Evolutionary conservation across 768 basidiomycete genomes (phyloP).

Genomic region (Tremella yokohamensis): DNA sequence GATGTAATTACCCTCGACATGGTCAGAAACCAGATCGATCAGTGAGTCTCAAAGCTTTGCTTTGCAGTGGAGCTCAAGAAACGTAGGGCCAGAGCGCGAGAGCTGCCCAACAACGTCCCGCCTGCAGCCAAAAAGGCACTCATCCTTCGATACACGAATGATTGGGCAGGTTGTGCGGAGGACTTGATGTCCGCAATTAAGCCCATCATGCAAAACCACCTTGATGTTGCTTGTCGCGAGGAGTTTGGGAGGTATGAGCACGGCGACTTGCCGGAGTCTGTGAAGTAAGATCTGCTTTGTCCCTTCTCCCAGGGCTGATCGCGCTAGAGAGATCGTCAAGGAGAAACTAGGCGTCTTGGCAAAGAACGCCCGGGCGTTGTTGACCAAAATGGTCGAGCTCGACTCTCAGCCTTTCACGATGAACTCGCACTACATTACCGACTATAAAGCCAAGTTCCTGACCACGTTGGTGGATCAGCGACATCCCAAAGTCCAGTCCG

Average conservation of each 20-base stretch:
- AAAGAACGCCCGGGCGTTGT: slow-evolving; percentile 1
- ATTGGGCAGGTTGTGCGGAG: slow-evolving; percentile 1
- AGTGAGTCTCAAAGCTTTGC: not conserved
- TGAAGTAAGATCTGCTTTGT: slow-evolving; percentile 1
- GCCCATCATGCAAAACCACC: not conserved
- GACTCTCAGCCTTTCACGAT: slow-evolving; percentile 12
- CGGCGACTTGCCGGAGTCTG: slow-evolving; percentile 2
- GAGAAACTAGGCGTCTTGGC: not conserved
- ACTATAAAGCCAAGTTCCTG: not conserved
- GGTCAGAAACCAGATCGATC: not conserved
- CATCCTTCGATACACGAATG: slow-evolving; percentile 2
- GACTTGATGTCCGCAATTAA: slow-evolving; percentile 4
- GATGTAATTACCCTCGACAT: too few relatives aligned
- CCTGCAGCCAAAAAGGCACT: slow-evolving; percentile 5
- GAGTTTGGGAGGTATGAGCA: slow-evolving; percentile 2
- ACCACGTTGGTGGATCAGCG: slow-evolving; percentile 5
- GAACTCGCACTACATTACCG: slow-evolving; percentile 8
- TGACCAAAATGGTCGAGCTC: slow-evolving; percentile 9
- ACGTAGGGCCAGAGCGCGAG: slow-evolving; percentile 7
- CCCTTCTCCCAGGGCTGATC: not conserved
- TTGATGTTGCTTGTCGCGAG: not conserved
- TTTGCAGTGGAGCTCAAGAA: not conserved
- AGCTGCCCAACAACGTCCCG: slow-evolving; percentile 11
- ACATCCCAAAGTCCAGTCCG: not conserved
- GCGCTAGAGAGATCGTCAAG: slow-evolving; percentile 6